Evolutionary conservation across 2,329 filamentous ascomycete genomes (phyloP).

Genomic region (Pseudogymnoascus sp.): DNA sequence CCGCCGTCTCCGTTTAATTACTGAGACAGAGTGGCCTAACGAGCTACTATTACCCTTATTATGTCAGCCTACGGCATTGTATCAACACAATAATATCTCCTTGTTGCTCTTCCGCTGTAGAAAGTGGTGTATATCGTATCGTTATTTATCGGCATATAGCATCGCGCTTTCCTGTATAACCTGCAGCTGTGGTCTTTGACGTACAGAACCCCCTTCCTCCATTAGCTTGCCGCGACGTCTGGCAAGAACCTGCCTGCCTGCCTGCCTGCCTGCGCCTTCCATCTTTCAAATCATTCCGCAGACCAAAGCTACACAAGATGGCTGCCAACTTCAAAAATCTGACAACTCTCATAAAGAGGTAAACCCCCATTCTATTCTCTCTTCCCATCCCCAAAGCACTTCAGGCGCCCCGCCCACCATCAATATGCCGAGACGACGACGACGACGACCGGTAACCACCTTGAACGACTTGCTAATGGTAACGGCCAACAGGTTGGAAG

Average conservation of each 20-base stretch:
- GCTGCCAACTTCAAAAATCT: slow-evolving; percentile 88
- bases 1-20: not conserved
- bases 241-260: not conserved
- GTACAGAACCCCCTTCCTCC: not conserved
- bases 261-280: not conserved
- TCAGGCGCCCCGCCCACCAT: not conserved
- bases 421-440: slow-evolving; percentile 14
- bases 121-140: not conserved
- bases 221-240: not conserved
- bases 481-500: slow-evolving; percentile 68
- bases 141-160: not conserved
- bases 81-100: not conserved
- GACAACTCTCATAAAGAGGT: slow-evolving; percentile 97
- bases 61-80: slow-evolving; percentile 1
- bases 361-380: slow-evolving; percentile 31
- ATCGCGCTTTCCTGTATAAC: not conserved
- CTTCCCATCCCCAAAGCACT: slow-evolving; percentile 11
- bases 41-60: not conserved
- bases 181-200: not conserved
- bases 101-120: not conserved
- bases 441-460: not conserved
- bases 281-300: slow-evolving; percentile 2
- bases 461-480: not conserved
- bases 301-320: slow-evolving; percentile 39
- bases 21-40: not conserved